phyloP scores from a whole-genome alignment of 106 monocot genomes.

The Acorus calamus region DNA sequence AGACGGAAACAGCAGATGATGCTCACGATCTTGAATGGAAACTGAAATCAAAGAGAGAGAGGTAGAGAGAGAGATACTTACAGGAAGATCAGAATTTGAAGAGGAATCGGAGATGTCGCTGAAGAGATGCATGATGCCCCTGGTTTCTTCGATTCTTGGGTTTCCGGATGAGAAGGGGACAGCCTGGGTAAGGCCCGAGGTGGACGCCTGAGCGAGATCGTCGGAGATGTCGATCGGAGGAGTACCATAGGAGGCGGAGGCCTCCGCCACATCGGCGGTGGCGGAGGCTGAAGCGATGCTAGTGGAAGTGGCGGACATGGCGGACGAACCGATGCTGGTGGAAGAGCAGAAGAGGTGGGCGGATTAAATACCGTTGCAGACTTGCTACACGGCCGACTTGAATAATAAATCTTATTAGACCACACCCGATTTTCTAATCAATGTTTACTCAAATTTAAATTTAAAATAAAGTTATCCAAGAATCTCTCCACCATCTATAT shows the following conservation, averaged over 20 bases:
- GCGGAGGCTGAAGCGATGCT: not conserved
- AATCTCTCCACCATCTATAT: no score
- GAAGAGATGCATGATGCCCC: conserved; percentile 73
- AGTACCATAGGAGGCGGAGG: not conserved
- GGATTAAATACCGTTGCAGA: no score
- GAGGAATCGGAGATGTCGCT: conserved; percentile 17
- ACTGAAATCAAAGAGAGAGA: no score
- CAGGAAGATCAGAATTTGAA: not conserved
- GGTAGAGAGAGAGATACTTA: not conserved
- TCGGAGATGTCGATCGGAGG: not conserved
- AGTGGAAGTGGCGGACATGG: conserved; percentile 11
- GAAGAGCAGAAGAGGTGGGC: conserved; percentile 1
- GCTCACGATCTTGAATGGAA: no score
- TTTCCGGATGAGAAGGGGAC: conserved; percentile 87
- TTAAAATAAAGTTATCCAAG: no score
- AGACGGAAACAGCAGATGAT: not conserved
- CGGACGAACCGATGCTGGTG: not conserved
- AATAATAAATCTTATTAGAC: no score
- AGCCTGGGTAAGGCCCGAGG: conserved; percentile 16
- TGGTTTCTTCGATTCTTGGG: conserved; percentile 91
- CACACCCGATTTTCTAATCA: no score
- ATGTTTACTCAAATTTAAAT: no score
- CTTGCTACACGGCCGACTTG: no score
- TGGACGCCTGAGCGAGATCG: conserved; percentile 1
- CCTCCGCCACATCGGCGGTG: conserved; percentile 2